These are phyloP conservation scores for Cystobasidium ongulense DNA, from an alignment of 768 basidiomycete genomes.

Conservation along the genomic window DNA sequence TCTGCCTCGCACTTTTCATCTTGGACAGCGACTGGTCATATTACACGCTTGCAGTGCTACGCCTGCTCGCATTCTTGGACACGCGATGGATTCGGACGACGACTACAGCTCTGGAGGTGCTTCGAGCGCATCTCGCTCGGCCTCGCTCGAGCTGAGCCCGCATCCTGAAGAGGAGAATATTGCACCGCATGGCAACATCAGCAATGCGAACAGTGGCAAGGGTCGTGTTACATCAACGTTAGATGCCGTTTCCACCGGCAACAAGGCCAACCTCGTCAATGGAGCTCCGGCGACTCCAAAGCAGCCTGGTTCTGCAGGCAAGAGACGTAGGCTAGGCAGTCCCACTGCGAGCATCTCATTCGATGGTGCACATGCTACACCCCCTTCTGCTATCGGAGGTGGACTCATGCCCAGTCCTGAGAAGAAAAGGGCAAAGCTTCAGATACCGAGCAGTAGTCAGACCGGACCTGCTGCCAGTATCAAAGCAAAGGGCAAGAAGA, in stretches of 20 bases:
- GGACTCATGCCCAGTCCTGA: conserved; percentile 27
- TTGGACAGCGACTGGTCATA: too few species aligned
- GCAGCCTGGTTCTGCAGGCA: background rate
- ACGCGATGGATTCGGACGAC: conserved; percentile 20
- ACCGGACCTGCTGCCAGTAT: background rate
- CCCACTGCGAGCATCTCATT: conserved; percentile 26
- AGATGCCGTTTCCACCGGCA: background rate
- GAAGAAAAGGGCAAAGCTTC: conserved; percentile 7
- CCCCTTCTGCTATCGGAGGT: conserved; percentile 26
- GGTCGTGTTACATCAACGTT: background rate
- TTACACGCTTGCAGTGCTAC: too few species aligned
- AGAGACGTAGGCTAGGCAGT: conserved; percentile 22
- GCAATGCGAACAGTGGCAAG: conserved; percentile 11
- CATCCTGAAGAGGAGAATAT: conserved; percentile 29
- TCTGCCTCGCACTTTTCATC: too few species aligned
- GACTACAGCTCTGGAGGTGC: conserved; percentile 7
- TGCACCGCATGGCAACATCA: background rate
- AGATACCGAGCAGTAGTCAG: conserved; percentile 4
- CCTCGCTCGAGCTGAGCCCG: conserved; percentile 25
- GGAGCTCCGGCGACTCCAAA: background rate
- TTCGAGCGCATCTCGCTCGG: background rate
- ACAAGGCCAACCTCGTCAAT: background rate
- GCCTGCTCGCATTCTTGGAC: conserved; percentile 17
- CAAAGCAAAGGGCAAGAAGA: conserved; percentile 28
- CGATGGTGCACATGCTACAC: conserved; percentile 30